Evolutionary conservation across 2,329 filamentous ascomycete genomes (phyloP).

Genomic region (Aulographum hederae): DNA sequence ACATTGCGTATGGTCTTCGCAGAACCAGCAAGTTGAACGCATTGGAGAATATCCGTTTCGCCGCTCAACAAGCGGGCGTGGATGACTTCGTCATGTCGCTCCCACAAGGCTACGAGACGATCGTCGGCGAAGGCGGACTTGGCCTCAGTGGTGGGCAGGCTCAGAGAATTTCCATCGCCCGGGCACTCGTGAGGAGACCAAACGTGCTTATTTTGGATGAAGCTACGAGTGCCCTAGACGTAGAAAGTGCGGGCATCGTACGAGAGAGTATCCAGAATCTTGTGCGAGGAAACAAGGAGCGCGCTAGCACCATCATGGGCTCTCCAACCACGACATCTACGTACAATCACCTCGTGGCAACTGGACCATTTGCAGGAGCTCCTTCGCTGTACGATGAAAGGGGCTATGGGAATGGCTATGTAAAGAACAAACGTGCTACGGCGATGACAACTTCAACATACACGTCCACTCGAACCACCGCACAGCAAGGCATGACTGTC

Average conservation of each 20-base stretch:
- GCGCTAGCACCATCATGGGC: constrained; percentile 3
- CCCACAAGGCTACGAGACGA: constrained; percentile 50
- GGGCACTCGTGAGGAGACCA: constrained; percentile 55
- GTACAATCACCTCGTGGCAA: too few relatives aligned
- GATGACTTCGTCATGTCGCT: constrained; percentile 61
- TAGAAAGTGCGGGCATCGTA: constrained; percentile 45
- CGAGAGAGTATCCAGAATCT: constrained; percentile 41
- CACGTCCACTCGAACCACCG: constrained; percentile 5
- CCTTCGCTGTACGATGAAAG: too few relatives aligned
- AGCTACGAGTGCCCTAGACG: constrained; percentile 66
- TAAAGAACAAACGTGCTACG: neutral
- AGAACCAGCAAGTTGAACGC: constrained; percentile 17
- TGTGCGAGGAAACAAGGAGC: constrained; percentile 14
- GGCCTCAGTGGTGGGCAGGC: constrained; percentile 64
- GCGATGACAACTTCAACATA: neutral
- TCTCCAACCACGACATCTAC: neutral
- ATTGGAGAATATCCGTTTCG: constrained; percentile 24
- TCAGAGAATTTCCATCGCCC: constrained; percentile 64
- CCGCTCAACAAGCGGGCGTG: constrained; percentile 42
- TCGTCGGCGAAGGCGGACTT: constrained; percentile 60
- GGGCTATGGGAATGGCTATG: neutral
- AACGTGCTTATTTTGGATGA: constrained; percentile 68
- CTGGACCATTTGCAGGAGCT: too few relatives aligned
- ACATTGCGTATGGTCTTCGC: constrained; percentile 64
- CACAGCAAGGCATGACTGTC: constrained; percentile 36